phyloP scores from a whole-genome alignment of 805 yeast species.

The Wickerhamomyces pijperi region DNA sequence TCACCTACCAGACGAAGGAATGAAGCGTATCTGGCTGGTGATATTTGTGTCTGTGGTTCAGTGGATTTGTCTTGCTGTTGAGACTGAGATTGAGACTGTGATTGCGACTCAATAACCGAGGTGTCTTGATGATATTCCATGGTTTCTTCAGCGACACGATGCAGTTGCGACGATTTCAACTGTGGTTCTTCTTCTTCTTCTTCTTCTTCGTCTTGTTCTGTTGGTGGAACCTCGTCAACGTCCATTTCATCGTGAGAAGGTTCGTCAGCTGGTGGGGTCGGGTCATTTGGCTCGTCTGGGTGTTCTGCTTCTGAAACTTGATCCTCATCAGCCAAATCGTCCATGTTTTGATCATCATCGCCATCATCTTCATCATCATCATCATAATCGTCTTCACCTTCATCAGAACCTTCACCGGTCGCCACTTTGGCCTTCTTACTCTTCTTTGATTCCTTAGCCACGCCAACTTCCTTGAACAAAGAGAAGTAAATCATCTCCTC shows the following conservation, averaged over 20 bases:
- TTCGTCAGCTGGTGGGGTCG: background rate
- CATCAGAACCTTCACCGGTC: background rate
- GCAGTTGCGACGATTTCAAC: conserved; percentile 6
- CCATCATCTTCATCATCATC: background rate
- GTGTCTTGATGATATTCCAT: conserved; percentile 5
- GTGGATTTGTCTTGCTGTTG: background rate
- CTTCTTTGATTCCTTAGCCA: conserved; percentile 24
- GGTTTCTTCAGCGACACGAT: conserved; percentile 7
- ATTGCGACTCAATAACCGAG: conserved; percentile 6
- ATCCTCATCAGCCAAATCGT: background rate
- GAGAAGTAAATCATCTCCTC: conserved; percentile 79
- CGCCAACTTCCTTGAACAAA: conserved; percentile 58
- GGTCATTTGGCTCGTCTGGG: too few species aligned
- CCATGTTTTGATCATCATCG: conserved; percentile 2
- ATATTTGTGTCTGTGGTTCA: conserved; percentile 1
- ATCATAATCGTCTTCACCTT: background rate
- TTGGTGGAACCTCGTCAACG: background rate
- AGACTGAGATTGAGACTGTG: conserved; percentile 1
- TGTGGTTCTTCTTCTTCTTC: background rate
- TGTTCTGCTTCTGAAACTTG: background rate
- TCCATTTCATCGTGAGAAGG: background rate
- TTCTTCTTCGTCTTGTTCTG: background rate
- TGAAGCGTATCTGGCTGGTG: conserved; percentile 8
- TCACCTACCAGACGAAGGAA: conserved; percentile 6
- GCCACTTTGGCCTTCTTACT: conserved; percentile 22